Evolutionary conservation across 495 filamentous ascomycete species (phyloP).

Genomic region (Trichocladium antarcticum): DNA sequence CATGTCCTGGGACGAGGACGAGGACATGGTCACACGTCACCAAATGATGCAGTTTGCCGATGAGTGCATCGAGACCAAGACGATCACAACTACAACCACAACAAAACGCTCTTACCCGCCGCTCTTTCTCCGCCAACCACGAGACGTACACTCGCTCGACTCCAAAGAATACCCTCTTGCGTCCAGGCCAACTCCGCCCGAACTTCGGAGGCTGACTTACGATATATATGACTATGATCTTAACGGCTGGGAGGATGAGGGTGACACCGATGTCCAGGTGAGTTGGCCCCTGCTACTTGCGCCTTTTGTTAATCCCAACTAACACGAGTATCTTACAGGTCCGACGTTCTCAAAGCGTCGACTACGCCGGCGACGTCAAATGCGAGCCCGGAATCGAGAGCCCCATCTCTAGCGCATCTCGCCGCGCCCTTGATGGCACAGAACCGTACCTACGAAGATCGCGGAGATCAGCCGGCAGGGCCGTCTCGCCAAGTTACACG

Average conservation of each 20-base stretch:
- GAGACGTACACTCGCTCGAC: conserved; percentile 63
- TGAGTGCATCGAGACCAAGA: conserved; percentile 51
- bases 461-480: conserved; percentile 18
- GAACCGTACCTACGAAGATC: conserved; percentile 18
- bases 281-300: not conserved
- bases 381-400: conserved; percentile 26
- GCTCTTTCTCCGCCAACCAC: conserved; percentile 62
- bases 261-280: conserved; percentile 34
- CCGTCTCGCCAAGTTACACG: conserved; percentile 29
- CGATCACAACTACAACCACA: conserved; percentile 86
- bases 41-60: conserved; percentile 39
- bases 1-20: conserved; percentile 37
- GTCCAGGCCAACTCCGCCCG: conserved; percentile 61
- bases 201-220: conserved; percentile 62
- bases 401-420: conserved; percentile 16
- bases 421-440: conserved; percentile 14
- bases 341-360: conserved; percentile 25
- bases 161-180: conserved; percentile 85
- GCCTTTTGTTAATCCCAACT: conserved; percentile 1
- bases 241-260: conserved; percentile 52
- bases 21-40: conserved; percentile 23
- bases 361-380: conserved; percentile 26
- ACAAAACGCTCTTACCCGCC: conserved; percentile 86
- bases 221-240: conserved; percentile 46
- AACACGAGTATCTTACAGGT: conserved; percentile 16